A percentile compares a stretch with the other conserved stretches of the same genome.
phyloP scores from a whole-genome alignment of 176 grass and related monocot genomes.

The Panicum miliaceum region DNA sequence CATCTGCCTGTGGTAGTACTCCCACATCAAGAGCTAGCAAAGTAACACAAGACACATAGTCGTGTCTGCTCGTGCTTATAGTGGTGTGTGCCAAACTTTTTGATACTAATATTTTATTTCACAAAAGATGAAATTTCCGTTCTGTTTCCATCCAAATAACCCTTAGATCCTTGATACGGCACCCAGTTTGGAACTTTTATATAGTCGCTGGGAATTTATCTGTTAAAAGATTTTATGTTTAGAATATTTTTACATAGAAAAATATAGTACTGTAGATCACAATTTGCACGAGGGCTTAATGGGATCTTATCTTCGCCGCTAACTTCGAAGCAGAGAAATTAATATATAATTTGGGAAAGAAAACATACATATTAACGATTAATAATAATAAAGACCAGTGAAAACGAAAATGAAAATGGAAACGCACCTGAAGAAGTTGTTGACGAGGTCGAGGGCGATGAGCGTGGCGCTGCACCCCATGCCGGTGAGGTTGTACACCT shows the following conservation, averaged over 20 bases:
- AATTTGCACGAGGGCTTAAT: neutral
- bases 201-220: too few species aligned
- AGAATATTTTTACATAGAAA: too few species aligned
- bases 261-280: neutral
- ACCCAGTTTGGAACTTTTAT: too few species aligned
- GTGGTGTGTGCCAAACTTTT: neutral
- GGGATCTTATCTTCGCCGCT: neutral
- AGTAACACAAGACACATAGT: too few species aligned
- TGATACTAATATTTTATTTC: too few species aligned
- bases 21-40: too few species aligned
- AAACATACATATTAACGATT: neutral
- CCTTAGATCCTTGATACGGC: too few species aligned
- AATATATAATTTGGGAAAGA: neutral
- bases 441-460: conserved; percentile 81
- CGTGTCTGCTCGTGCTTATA: neutral
- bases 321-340: neutral
- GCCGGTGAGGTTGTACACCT: conserved; percentile 82
- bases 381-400: neutral
- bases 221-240: too few species aligned
- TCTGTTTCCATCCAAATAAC: too few species aligned
- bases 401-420: neutral
- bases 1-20: neutral
- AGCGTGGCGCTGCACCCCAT: conserved; percentile 95
- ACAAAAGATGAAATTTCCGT: too few species aligned
- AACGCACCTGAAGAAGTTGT: conserved; percentile 61